phyloP scores from a whole-genome alignment of 176 grass and related monocot genomes.

The barley (Hordeum vulgare) region MorexV3_pseudomolecules_assembly NC_058520.1:596327314-596327813 shows the following conservation, averaged over 20 bases:
- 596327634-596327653: not conserved
- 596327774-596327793: too few relatives aligned
- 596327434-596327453: not conserved
- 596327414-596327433: not conserved
- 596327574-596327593: constrained; percentile 24
- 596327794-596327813: too few relatives aligned
- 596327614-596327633: not conserved
- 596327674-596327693: not conserved
- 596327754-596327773: not conserved
- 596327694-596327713: not conserved
- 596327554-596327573: constrained; percentile 39
- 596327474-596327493: constrained; percentile 32
- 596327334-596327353: constrained; percentile 19
- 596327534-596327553: constrained; percentile 23
- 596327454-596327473: constrained; percentile 8
- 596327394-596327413: not conserved
- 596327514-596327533: not conserved
- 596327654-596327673: not conserved
- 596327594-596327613: constrained; percentile 43
- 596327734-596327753: not conserved
- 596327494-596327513: not conserved
- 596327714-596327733: not conserved
- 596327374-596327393: rapidly evolving
- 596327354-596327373: not conserved
- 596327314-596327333: constrained; percentile 41